Evolutionary conservation across 2,329 filamentous ascomycete species (phyloP).

Genomic region (Nannizzia gypsea): DNA sequence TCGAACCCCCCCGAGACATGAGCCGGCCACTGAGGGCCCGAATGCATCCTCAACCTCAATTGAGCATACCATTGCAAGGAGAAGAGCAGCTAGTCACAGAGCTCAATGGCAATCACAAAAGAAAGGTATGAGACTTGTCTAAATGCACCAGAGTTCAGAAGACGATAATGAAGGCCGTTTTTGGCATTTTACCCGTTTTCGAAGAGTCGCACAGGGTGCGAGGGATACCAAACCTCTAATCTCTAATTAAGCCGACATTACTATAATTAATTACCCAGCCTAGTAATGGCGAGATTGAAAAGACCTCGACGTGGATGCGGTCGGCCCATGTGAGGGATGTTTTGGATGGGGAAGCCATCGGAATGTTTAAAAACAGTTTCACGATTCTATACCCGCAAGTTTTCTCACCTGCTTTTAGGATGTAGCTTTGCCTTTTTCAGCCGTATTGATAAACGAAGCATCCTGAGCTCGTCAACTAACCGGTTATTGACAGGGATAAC

Average conservation of each 20-base stretch:
- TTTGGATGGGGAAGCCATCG: not conserved
- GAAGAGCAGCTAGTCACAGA: not conserved
- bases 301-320: not conserved
- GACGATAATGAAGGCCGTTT: not conserved
- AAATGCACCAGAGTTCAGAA: not conserved
- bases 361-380: not conserved
- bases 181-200: not conserved
- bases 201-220: not conserved
- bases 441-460: not conserved
- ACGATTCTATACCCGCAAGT: no score
- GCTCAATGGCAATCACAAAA: not conserved
- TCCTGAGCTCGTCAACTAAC: no score
- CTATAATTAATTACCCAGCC: not conserved
- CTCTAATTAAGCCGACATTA: not conserved
- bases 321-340: not conserved
- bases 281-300: not conserved
- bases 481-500: no score
- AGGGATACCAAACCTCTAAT: not conserved
- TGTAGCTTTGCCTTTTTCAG: not conserved
- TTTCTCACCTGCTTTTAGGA: not conserved
- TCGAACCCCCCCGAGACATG: conserved; percentile 22
- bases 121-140: no score
- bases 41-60: conserved; percentile 17
- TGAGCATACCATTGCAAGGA: conserved; percentile 7
- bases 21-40: conserved; percentile 18